Base-by-base conservation (phyloP, 1,139 yeast species). In the Wickerhamiella infanticola region DNA sequence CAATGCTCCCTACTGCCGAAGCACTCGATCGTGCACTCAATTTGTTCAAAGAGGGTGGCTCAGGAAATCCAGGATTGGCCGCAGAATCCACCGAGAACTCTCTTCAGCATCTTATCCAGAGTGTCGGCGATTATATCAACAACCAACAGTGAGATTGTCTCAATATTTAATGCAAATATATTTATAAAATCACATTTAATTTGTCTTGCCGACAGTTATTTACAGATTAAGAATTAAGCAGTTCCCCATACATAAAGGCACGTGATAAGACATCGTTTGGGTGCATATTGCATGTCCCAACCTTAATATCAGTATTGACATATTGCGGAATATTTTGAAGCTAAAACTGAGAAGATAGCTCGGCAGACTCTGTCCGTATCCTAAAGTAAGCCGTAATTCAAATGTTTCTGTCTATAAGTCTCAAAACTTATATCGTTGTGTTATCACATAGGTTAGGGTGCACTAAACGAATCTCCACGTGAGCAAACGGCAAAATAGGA, bases 51-150 rank as follows among this genome's bases (percentile, higher is more conserved):
- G 51, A 44, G 5, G 53, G 48, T 18, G 24, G 39, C 7, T 23
- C 39, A 36, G 39, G n/a, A 6, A 11, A 25, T 11, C 43, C 23
- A n/a, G 40, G 13, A 18, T 43, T 18, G 23, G 54, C 47, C 39
- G 52, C 48, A 37, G 53, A 50, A 29, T 48, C 43, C 41, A 45
- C 45, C 24, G 54, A 52, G 3, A 47, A 47, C 9, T 56, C 60
- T 26, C 47, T 61, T 7, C 58, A 58, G 42, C 50, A 51, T 29
- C 53, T 61, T 27, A 50, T 62, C 26, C 61, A 58, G 46, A 58
- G 58, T 36, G 64, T 62, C 11, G 65, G 63, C 29, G 63, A 59
- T 35, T 60, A 55, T 39, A 63, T 61, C 37, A 57, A 55, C 46
- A 50, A 54, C 46, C 48, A 54, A 35, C 25, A 23, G 8, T 39